These are phyloP conservation scores for Glycine soja DNA, from an alignment of 306 rosid genomes.

Conservation along the genomic window DNA sequence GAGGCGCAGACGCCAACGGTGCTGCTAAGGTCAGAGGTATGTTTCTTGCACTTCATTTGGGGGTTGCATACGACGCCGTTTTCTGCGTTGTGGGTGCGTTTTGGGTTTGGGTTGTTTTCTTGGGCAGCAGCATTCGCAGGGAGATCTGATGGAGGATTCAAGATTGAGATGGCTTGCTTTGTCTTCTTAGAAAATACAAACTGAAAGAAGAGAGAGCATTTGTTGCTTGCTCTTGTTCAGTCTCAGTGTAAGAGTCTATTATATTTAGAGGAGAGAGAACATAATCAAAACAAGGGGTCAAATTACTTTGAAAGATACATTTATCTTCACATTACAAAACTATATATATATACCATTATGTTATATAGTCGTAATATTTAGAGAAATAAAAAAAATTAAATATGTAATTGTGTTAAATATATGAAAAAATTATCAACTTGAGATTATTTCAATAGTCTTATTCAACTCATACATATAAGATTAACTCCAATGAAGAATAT, in stretches of 20 bases:
- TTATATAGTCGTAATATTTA: no score
- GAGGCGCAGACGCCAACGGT: slow-evolving; percentile 86
- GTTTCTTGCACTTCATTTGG: slow-evolving; percentile 88
- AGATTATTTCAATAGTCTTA: no score
- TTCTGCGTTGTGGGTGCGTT: not conserved
- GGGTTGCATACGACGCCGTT: slow-evolving; percentile 40
- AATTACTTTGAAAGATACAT: not conserved
- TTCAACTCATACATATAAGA: no score
- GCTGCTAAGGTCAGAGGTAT: slow-evolving; percentile 65
- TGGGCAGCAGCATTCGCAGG: slow-evolving; percentile 20
- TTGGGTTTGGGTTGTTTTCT: not conserved
- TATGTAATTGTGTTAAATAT: no score
- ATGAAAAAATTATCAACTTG: no score
- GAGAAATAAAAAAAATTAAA: no score
- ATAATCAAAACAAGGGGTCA: slow-evolving; percentile 16
- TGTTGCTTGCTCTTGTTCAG: slow-evolving; percentile 5
- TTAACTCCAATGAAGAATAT: no score
- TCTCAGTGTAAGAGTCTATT: slow-evolving; percentile 45
- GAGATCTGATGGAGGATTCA: slow-evolving; percentile 55
- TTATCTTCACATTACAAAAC: not conserved
- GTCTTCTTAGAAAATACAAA: slow-evolving; percentile 49
- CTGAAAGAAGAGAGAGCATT: not conserved
- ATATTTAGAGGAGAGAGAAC: slow-evolving; percentile 41
- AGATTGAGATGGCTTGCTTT: slow-evolving; percentile 43
- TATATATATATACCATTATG: not conserved